Conservation (phyloP, 1,139 yeast species). For the Pichia sp. region DNA sequence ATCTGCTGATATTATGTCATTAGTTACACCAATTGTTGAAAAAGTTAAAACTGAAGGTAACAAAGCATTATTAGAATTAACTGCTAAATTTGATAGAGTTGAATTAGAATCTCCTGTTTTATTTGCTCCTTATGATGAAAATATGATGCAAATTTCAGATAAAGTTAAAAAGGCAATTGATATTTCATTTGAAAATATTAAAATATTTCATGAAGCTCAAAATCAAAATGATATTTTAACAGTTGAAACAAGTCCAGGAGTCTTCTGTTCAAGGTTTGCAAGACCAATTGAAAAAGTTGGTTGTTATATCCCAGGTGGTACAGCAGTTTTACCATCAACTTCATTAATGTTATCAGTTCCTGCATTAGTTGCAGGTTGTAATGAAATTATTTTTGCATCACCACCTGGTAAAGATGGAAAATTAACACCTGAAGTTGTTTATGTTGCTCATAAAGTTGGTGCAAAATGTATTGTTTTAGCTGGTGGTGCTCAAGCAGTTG, state of each 20-base stretch:
- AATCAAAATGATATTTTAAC: conserved; percentile 60
- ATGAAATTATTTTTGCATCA: conserved; percentile 90
- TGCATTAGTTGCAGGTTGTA: conserved; percentile 97
- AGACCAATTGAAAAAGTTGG: conserved; percentile 95
- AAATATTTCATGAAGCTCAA: conserved; percentile 92
- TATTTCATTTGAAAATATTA: conserved; percentile 79
- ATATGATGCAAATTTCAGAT: conserved; percentile 65
- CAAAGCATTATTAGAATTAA: conserved; percentile 74
- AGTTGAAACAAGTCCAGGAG: conserved; percentile 96
- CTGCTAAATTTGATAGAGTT: conserved; percentile 89
- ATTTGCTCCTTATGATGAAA: conserved; percentile 78
- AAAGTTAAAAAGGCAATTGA: conserved; percentile 85
- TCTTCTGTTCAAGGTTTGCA: conserved; percentile 86
- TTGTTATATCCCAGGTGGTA: conserved; percentile 96
- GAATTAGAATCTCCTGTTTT: conserved; percentile 63
- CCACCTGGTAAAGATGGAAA: conserved; percentile 95
- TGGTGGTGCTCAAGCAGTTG: conserved; percentile 99
- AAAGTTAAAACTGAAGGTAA: conserved; percentile 77
- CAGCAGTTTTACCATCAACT: conserved; percentile 96
- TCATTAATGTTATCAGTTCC: conserved; percentile 98
- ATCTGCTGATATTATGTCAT: conserved; percentile 83
- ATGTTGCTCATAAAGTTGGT: conserved; percentile 93
- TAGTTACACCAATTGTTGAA: conserved; percentile 84
- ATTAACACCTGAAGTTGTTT: conserved; percentile 94
- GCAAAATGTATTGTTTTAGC: conserved; percentile 88